Evolutionary conservation across 768 basidiomycete species (phyloP).

Genomic region (Botryobasidium botryosum): DNA sequence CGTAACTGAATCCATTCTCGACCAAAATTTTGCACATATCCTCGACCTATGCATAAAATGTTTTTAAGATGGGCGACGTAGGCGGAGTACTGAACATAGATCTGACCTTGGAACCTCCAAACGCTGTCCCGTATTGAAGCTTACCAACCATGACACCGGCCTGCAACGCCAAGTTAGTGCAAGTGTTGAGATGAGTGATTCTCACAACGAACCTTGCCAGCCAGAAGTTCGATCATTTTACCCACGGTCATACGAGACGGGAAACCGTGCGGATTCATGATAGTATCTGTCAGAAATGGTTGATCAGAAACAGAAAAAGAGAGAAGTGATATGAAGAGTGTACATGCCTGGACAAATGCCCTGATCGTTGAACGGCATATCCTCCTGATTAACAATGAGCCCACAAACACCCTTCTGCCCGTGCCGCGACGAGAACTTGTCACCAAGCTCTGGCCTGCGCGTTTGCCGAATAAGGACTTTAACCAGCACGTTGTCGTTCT

Average conservation of each 20-base stretch:
- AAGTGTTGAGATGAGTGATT: neutral
- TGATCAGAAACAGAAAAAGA: conserved; percentile 8
- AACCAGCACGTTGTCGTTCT: conserved; percentile 90
- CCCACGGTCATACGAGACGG: conserved; percentile 99
- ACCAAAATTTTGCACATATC: conserved; percentile 96
- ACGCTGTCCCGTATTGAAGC: conserved; percentile 88
- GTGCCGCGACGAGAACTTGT: conserved; percentile 96
- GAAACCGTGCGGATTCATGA: conserved; percentile 99
- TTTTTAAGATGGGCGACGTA: conserved; percentile 1
- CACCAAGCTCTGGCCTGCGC: conserved; percentile 86
- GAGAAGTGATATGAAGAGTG: conserved; percentile 2
- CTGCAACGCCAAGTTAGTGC: conserved; percentile 23
- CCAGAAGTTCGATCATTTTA: conserved; percentile 97
- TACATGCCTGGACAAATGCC: conserved; percentile 75
- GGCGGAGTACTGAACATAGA: neutral
- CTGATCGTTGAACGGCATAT: conserved; percentile 98
- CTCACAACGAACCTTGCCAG: conserved; percentile 73
- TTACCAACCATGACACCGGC: conserved; percentile 84
- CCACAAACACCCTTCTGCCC: conserved; percentile 99
- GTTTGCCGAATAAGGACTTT: conserved; percentile 97
- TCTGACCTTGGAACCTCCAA: conserved; percentile 89
- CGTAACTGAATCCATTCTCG: conserved; percentile 90
- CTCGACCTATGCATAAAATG: conserved; percentile 43
- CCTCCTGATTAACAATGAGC: conserved; percentile 94
- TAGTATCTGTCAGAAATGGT: conserved; percentile 55